Conservation (phyloP, 2,329 filamentous ascomycete genomes). For the Teratosphaeria viscida region DNA sequence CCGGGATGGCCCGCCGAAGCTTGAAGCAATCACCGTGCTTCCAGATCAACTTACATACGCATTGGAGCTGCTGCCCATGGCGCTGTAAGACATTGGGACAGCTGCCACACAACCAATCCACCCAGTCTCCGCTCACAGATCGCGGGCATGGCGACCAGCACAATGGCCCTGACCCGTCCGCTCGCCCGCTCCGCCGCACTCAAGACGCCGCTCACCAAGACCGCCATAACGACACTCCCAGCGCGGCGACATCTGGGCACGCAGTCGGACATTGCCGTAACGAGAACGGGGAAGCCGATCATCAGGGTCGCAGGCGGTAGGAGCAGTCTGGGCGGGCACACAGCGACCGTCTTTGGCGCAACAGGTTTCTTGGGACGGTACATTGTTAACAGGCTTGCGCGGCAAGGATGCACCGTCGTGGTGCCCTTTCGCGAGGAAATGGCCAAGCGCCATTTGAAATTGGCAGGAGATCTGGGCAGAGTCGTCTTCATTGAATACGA, state of each 20-base stretch:
- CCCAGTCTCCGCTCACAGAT: constrained; percentile 16
- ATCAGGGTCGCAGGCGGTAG: constrained; percentile 80
- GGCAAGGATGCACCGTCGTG: constrained; percentile 87
- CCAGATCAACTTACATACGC: background rate
- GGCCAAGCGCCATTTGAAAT: constrained; percentile 92
- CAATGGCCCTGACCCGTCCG: constrained; percentile 25
- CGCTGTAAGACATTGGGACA: background rate
- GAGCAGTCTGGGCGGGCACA: constrained; percentile 58
- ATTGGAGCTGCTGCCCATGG: background rate
- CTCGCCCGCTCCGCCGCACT: constrained; percentile 21
- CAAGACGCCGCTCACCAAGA: constrained; percentile 13
- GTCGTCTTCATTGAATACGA: constrained; percentile 92
- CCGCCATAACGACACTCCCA: constrained; percentile 11
- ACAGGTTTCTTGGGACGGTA: constrained; percentile 93
- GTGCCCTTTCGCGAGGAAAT: constrained; percentile 94
- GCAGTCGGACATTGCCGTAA: constrained; percentile 76
- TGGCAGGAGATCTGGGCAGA: constrained; percentile 85
- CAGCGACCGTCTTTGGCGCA: constrained; percentile 93
- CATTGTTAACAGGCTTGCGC: constrained; percentile 90
- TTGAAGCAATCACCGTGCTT: background rate
- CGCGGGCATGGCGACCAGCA: constrained; percentile 20
- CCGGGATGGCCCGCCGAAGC: background rate
- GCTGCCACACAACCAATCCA: background rate
- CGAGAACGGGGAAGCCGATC: constrained; percentile 91
- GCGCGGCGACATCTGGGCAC: background rate